phyloP scores from a whole-genome alignment of 1,139 yeast genomes.

The Hanseniaspora sp. region DNA sequence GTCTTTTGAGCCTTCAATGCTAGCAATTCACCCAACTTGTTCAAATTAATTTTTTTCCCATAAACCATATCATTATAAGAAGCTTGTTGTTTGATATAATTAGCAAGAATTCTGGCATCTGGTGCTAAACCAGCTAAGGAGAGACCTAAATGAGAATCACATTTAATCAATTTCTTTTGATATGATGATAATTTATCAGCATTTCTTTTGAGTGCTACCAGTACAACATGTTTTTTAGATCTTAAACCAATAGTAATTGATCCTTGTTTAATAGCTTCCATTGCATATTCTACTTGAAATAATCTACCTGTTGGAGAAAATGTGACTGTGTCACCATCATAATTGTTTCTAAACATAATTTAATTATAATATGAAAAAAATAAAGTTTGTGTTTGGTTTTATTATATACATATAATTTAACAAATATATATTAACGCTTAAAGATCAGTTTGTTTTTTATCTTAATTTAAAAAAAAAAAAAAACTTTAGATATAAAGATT shows the following conservation, averaged over 20 bases:
- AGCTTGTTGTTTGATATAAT: constrained; percentile 81
- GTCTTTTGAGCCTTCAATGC: constrained; percentile 96
- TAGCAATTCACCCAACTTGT: constrained; percentile 71
- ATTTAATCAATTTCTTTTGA: constrained; percentile 82
- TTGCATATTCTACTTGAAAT: constrained; percentile 89
- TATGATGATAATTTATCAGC: constrained; percentile 96
- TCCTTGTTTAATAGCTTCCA: constrained; percentile 96
- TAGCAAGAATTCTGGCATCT: constrained; percentile 87
- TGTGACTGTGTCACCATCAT: constrained; percentile 95
- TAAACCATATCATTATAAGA: constrained; percentile 77
- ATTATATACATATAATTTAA: constrained; percentile 11
- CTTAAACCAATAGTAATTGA: constrained; percentile 92
- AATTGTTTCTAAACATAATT: constrained; percentile 78
- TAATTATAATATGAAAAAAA: too few relatives aligned
- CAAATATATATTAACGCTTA: background rate
- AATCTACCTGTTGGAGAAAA: constrained; percentile 95
- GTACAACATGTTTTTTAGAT: constrained; percentile 74
- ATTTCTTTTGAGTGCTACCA: constrained; percentile 87
- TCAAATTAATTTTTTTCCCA: constrained; percentile 77
- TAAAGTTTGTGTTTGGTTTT: too few relatives aligned
- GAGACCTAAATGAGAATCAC: constrained; percentile 87
- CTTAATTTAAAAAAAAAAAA: too few relatives aligned
- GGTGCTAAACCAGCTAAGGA: constrained; percentile 97
- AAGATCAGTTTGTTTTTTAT: too few relatives aligned
- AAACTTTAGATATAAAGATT: too few relatives aligned